Percentiles rank a stretch among this genome's conserved stretches.
phyloP scores from a whole-genome alignment of 306 rosid species.

The Cicer yamashitae region DNA sequence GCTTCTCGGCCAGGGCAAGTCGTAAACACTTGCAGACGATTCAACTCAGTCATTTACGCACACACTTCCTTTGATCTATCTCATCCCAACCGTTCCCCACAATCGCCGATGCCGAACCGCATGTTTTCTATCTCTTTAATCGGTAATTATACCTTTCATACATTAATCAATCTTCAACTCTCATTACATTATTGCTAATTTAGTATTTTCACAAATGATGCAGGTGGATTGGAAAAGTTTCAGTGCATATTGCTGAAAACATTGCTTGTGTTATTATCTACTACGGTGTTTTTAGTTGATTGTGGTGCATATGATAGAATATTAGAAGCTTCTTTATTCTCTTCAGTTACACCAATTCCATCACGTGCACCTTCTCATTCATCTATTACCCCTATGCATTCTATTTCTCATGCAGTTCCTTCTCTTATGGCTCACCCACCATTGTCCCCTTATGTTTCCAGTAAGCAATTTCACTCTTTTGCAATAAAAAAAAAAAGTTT shows the following conservation, averaged over 20 bases:
- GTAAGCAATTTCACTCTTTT: slow-evolving; percentile 3
- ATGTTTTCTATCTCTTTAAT: neutral
- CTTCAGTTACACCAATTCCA: neutral
- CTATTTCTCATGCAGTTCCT: slow-evolving; percentile 40
- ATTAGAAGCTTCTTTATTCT: slow-evolving; percentile 14
- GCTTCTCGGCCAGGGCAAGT: slow-evolving; percentile 18
- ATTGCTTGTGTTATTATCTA: slow-evolving; percentile 13
- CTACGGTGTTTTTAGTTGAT: slow-evolving; percentile 24
- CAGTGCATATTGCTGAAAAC: slow-evolving; percentile 20
- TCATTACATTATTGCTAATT: neutral
- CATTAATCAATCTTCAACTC: neutral
- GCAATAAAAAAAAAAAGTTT: neutral
- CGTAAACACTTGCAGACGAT: slow-evolving; percentile 16
- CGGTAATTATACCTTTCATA: slow-evolving; percentile 29
- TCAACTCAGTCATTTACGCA: slow-evolving; percentile 35
- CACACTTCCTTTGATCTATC: slow-evolving; percentile 11
- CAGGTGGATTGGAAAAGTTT: slow-evolving; percentile 24
- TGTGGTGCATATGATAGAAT: slow-evolving; percentile 30
- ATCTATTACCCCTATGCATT: slow-evolving; percentile 18
- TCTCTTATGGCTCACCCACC: slow-evolving; percentile 39
- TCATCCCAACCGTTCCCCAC: neutral
- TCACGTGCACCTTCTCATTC: neutral
- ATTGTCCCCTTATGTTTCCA: slow-evolving; percentile 41
- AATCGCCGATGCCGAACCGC: slow-evolving; percentile 17
- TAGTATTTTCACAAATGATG: neutral